Evolutionary conservation across 2,329 filamentous ascomycete species (phyloP).

Genomic region (Alternaria triticina): DNA sequence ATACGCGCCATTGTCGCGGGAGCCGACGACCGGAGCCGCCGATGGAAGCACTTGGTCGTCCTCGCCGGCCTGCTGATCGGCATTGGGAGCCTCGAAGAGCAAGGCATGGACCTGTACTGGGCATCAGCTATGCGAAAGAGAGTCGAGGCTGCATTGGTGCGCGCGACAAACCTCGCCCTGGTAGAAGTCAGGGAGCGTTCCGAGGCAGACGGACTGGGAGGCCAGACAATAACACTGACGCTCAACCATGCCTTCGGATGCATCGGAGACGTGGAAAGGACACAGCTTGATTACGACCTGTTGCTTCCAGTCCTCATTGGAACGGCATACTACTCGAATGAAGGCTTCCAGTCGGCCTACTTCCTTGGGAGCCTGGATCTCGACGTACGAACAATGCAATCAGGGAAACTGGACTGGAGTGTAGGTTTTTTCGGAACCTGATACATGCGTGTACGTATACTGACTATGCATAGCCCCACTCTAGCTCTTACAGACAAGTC

Average conservation of each 20-base stretch:
- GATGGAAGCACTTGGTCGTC: conserved; percentile 86
- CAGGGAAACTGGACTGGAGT: conserved; percentile 69
- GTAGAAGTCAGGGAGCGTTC: conserved; percentile 60
- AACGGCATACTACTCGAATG: conserved; percentile 70
- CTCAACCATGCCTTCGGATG: conserved; percentile 79
- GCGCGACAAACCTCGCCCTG: conserved; percentile 77
- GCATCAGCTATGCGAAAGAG: conserved; percentile 68
- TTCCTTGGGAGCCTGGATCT: conserved; percentile 74
- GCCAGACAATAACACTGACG: conserved; percentile 67
- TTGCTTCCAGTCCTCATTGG: conserved; percentile 74
- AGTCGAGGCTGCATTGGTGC: conserved; percentile 75
- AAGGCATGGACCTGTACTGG: conserved; percentile 64
- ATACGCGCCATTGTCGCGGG: conserved; percentile 64
- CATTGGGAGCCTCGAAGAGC: conserved; percentile 58
- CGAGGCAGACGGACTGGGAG: conserved; percentile 57
- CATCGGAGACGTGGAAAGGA: conserved; percentile 66
- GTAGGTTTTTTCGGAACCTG: conserved; percentile 18
- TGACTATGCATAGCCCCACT: conserved; percentile 48
- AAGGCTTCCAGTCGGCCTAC: conserved; percentile 77
- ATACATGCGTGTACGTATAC: neutral
- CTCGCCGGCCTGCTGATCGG: conserved; percentile 80
- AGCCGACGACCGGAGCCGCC: conserved; percentile 65
- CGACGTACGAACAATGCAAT: conserved; percentile 64
- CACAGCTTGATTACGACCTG: conserved; percentile 67
- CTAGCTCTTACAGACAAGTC: conserved; percentile 66